These are phyloP conservation scores for Arxiozyma heterogenica DNA, from an alignment of 1,139 yeast genomes.

Conservation along the genomic window DNA sequence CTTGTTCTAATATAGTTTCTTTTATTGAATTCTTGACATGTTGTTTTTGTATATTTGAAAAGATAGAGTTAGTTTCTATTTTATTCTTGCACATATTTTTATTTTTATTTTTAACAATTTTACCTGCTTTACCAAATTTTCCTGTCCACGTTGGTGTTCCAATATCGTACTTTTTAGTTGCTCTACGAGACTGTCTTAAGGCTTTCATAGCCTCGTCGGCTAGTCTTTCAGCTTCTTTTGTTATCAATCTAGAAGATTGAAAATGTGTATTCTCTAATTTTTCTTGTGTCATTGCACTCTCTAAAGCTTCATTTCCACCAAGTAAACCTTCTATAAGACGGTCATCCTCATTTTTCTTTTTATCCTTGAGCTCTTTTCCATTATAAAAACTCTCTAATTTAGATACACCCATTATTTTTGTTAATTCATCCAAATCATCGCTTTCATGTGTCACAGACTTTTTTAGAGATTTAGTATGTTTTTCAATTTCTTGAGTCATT, in stretches of 20 bases:
- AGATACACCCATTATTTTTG: constrained; percentile 40
- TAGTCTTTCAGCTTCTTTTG: constrained; percentile 65
- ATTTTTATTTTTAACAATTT: constrained; percentile 25
- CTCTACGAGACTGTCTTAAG: constrained; percentile 54
- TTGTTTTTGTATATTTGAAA: constrained; percentile 17
- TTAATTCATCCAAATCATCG: constrained; percentile 50
- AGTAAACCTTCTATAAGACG: constrained; percentile 69
- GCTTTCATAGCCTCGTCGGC: constrained; percentile 76
- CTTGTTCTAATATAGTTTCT: constrained; percentile 1
- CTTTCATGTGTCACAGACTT: constrained; percentile 32
- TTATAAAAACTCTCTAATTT: constrained; percentile 40
- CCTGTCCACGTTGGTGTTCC: constrained; percentile 98
- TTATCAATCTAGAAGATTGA: constrained; percentile 45
- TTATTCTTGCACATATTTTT: constrained; percentile 6
- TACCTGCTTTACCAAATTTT: constrained; percentile 76
- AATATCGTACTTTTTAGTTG: constrained; percentile 53
- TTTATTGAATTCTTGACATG: constrained; percentile 10
- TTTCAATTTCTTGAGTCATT: constrained; percentile 27
- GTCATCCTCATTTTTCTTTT: constrained; percentile 39
- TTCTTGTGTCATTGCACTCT: constrained; percentile 60
- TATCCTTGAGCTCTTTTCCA: constrained; percentile 44
- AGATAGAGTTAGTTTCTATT: constrained; percentile 15
- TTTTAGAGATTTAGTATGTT: constrained; percentile 23
- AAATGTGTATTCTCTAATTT: constrained; percentile 46
- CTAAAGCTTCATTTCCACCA: constrained; percentile 53